Evolutionary conservation across 495 filamentous ascomycete species (phyloP), one percentile per base, ranked within the genome.

Genomic region (Lepraria neglecta): DNA sequence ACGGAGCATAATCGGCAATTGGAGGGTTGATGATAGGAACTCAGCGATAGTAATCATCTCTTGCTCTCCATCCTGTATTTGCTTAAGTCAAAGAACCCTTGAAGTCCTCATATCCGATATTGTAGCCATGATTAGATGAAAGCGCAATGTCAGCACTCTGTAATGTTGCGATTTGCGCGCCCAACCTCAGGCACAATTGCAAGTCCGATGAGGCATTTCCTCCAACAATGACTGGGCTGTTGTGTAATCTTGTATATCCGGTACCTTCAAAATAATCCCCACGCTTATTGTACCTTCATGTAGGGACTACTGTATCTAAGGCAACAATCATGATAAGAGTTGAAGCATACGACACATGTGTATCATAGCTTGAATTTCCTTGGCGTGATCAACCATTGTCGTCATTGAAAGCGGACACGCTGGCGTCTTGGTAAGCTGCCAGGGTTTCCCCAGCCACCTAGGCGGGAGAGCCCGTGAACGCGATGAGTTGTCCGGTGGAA

Each of bases 231-330:
- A 52, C 28, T 52, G 48, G n/a, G 48, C 28, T 31, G 9, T 52
- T 19, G 48, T 31, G 27, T n/a, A 10, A 52, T 6, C 28, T 9
- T 52, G 28, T 17, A n/a, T 52, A 31, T 14, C 48, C 28, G 14
- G 48, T 21, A 27, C 24, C 27, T 15, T 5, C 33, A 59, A 51
- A 43, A 43, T 59, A 59, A 50, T 50, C 45, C 57, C 57, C 45
- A 59, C 57, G 38, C 57, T 59, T 51, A 28, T 30, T n/a, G 45
- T 48, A 50, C 19, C 31, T 24, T n/a, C 38, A 21, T 17, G 45
- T 48, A 42, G 21, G 46, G 31, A 35, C 3, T 27, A 40, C 31
- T n/a, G 10, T 59, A 30, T 21, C 46, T 14, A 12, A 51, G 33
- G 27, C 53, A 27, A 28, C 14, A 19, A 40, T 17, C n/a, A 4